Conservation (phyloP, 208 protist species). For the Leptomonas seymouri region DNA sequence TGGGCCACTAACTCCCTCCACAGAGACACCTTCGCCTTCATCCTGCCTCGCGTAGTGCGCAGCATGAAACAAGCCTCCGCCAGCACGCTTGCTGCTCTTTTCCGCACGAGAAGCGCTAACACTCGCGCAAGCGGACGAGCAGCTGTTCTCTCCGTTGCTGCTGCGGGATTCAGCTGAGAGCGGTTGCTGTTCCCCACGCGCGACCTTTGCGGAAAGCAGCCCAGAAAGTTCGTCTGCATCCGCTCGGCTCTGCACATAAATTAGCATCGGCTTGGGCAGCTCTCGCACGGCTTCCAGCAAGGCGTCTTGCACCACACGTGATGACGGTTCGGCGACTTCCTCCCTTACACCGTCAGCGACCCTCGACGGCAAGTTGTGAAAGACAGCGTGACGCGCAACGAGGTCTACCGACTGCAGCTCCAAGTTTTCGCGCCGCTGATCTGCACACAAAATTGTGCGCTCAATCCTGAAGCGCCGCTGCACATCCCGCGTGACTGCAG, state of each 20-base stretch:
- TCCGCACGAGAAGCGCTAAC: neutral
- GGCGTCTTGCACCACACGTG: slow-evolving; percentile 55
- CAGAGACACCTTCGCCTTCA: neutral
- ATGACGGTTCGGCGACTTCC: slow-evolving; percentile 28
- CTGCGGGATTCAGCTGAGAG: too few species aligned
- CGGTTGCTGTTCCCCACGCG: slow-evolving; percentile 12
- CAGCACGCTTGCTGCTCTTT: neutral
- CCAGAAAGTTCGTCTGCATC: slow-evolving; percentile 79
- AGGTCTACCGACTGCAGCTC: slow-evolving; percentile 57
- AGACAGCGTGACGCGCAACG: slow-evolving; percentile 19
- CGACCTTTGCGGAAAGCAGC: slow-evolving; percentile 48
- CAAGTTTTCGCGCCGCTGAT: slow-evolving; percentile 66
- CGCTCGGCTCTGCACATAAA: slow-evolving; percentile 84
- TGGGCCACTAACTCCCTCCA: too few species aligned
- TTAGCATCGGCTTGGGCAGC: slow-evolving; percentile 85
- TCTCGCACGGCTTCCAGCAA: slow-evolving; percentile 61
- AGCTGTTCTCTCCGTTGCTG: too few species aligned
- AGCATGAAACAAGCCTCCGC: slow-evolving; percentile 15
- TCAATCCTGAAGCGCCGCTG: slow-evolving; percentile 65
- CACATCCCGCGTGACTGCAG: slow-evolving; percentile 81
- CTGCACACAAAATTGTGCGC: slow-evolving; percentile 42
- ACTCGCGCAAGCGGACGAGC: too few species aligned
- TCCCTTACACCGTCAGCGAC: neutral
- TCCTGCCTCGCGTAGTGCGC: slow-evolving; percentile 8
- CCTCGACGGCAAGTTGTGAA: neutral